These are phyloP conservation scores for Starmerella apicola DNA, from an alignment of 805 yeast species.

Conservation along the genomic window DNA sequence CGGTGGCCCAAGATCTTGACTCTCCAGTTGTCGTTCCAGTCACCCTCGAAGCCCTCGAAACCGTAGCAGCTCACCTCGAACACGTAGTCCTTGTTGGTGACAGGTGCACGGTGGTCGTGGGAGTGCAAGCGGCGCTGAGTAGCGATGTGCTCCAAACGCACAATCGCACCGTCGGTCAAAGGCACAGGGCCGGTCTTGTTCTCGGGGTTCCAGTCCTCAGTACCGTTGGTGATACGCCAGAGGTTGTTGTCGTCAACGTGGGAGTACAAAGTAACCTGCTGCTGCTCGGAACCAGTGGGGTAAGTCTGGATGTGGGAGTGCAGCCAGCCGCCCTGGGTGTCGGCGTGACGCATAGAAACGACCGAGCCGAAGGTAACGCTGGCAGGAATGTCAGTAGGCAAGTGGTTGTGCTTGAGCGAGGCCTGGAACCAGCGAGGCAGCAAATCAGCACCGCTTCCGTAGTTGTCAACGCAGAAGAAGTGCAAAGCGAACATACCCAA, in stretches of 20 bases:
- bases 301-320: slow-evolving; percentile 63
- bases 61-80: slow-evolving; percentile 70
- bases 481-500: slow-evolving; percentile 45
- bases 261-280: slow-evolving; percentile 65
- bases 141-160: slow-evolving; percentile 56
- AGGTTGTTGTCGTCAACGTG: slow-evolving; percentile 54
- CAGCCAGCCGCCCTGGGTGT: slow-evolving; percentile 61
- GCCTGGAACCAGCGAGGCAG: slow-evolving; percentile 60
- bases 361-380: slow-evolving; percentile 61
- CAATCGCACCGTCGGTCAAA: slow-evolving; percentile 42
- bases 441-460: slow-evolving; percentile 49
- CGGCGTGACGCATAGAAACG: slow-evolving; percentile 56
- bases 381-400: slow-evolving; percentile 39
- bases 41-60: slow-evolving; percentile 47
- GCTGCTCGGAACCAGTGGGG: slow-evolving; percentile 55
- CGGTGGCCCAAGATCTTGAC: slow-evolving; percentile 37
- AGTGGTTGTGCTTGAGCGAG: slow-evolving; percentile 35
- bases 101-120: slow-evolving; percentile 68
- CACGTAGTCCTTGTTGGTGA: slow-evolving; percentile 82
- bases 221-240: slow-evolving; percentile 53
- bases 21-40: slow-evolving; percentile 58
- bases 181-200: slow-evolving; percentile 31
- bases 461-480: slow-evolving; percentile 33
- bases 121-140: slow-evolving; percentile 63
- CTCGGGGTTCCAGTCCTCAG: slow-evolving; percentile 21